Base-by-base conservation (phyloP, 768 basidiomycete species). In the Boletus tomentosulus region DNA sequence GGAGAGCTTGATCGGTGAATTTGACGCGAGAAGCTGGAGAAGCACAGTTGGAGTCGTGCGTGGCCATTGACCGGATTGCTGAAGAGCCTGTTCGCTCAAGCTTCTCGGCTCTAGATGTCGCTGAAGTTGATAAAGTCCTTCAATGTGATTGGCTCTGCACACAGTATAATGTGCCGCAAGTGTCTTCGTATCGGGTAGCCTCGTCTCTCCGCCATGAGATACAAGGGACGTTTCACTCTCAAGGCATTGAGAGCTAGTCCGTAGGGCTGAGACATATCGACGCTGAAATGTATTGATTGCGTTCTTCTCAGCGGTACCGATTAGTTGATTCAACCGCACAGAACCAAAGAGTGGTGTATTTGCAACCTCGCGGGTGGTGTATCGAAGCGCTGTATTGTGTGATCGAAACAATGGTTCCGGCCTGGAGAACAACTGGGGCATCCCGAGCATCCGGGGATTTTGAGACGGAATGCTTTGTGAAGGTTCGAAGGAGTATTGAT, bases 51-150 rank as follows among this genome's bases (percentile, higher is more conserved):
- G 39, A 12, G 69, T 69, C 6, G 71, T 48, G 24, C 68, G 63
- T 12, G 75, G 75, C 73, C 74, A 75, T 50, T 69, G 59, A 24
- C 61, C 64, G 3, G 66, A 52, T n/a, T 33, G 24, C 12, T 30
- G 7, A 2, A 62, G 13, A 2, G 59, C 55, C 1, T 41, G 27
- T 48, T 68, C 66, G 8, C 50, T 44, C 6, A 3, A 15, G 27
- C 41, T 60, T 6, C 12, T 24, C 5, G 64, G 59, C 55, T 6
- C 61, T 55, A 59, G 51, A 25, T 16, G 19, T 1, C 35, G n/a
- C 25, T n/a, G n/a, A 38, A 62, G 41, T 15, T 12, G 7, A 8
- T n/a, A 16, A 9, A 62, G 39, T 3, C 34, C n/a, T 3, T 45
- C 25, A 6, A 31, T 31, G 45, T 51, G 60, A 10, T 19, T 30